phyloP scores from a whole-genome alignment of 2,329 filamentous ascomycete genomes.

The Calonectria pseudoreteaudii region DNA sequence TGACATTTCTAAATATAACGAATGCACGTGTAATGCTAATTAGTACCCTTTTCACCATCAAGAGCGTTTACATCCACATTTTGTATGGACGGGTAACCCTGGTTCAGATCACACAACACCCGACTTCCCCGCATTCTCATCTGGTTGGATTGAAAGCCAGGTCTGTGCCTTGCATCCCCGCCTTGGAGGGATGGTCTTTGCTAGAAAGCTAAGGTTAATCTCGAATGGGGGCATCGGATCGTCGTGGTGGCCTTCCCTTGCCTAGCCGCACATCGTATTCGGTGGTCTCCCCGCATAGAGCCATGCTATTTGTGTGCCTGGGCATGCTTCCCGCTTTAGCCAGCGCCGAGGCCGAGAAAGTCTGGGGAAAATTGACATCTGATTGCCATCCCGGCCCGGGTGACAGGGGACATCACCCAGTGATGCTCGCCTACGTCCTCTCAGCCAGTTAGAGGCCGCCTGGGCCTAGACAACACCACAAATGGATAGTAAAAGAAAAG shows the following conservation, averaged over 20 bases:
- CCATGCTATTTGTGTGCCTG: constrained; percentile 3
- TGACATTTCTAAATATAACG: not conserved
- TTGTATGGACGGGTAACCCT: not conserved
- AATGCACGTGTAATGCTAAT: not conserved
- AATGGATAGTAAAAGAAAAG: not conserved
- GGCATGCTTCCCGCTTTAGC: not conserved
- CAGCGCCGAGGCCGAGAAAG: constrained; percentile 16
- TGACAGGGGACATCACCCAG: not conserved
- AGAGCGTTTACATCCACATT: not conserved
- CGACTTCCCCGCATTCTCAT: constrained; percentile 18
- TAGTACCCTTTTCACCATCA: not conserved
- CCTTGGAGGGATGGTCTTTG: not conserved
- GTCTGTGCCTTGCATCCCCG: constrained; percentile 15
- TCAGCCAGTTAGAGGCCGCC: not conserved
- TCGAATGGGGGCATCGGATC: not conserved
- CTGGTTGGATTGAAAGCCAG: not conserved
- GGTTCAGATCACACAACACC: not conserved
- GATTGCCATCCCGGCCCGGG: constrained; percentile 3
- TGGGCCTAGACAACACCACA: not conserved
- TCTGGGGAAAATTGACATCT: constrained; percentile 20
- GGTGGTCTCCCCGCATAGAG: not conserved
- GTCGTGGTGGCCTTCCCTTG: constrained; percentile 7
- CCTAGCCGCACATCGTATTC: constrained; percentile 17
- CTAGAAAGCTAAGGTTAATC: not conserved
- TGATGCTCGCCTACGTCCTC: not conserved